phyloP scores from a whole-genome alignment of 139 green algal genomes.

The Micromonas pusilla region DNA sequence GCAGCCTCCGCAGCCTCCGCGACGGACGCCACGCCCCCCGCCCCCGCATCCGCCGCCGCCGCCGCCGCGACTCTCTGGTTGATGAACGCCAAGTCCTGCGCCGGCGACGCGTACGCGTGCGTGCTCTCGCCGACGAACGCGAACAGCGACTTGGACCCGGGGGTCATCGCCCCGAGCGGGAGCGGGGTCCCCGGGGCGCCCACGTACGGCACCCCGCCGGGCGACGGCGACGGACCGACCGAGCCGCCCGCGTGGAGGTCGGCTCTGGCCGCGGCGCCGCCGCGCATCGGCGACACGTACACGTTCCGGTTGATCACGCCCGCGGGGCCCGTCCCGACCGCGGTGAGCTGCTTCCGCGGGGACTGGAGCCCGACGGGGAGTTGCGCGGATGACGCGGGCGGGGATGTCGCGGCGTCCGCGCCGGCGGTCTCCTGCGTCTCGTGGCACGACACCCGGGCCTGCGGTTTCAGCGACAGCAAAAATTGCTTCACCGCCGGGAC shows the following conservation, averaged over 20 bases:
- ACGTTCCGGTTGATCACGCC: constrained; percentile 28
- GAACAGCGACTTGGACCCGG: constrained; percentile 9
- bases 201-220: too few species aligned
- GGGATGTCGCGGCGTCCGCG: not conserved
- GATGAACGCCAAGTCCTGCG: constrained; percentile 22
- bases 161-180: not conserved
- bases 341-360: not conserved
- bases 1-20: not conserved
- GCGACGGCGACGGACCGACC: not conserved
- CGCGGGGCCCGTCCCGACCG: not conserved
- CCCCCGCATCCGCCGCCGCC: not conserved
- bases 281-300: constrained; percentile 37
- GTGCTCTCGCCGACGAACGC: constrained; percentile 29
- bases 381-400: not conserved
- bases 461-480: constrained; percentile 30
- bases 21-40: too few species aligned
- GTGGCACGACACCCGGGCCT: not conserved
- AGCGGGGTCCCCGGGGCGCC: too few species aligned
- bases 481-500: constrained; percentile 49
- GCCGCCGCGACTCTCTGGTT: constrained; percentile 6
- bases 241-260: not conserved
- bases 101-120: constrained; percentile 21
- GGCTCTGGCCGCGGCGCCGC: constrained; percentile 8
- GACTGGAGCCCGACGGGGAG: not conserved
- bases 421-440: too few species aligned